Evolutionary conservation across 176 grass and related monocot genomes (phyloP).

Genomic region (Paspalum vaginatum): DNA sequence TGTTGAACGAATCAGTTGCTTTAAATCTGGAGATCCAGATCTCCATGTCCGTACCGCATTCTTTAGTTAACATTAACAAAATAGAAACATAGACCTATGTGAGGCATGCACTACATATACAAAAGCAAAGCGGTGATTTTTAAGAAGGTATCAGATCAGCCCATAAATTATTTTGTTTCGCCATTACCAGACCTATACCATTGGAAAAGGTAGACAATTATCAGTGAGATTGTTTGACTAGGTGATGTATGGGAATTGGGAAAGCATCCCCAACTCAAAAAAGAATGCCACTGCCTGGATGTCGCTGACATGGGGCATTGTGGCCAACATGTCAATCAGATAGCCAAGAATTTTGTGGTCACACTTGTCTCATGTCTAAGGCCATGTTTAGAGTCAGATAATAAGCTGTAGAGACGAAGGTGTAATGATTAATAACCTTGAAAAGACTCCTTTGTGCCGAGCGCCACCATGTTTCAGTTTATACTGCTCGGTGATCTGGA

Average conservation of each 20-base stretch:
- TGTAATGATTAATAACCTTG: slow-evolving; percentile 59
- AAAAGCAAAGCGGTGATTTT: background rate
- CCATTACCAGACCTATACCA: slow-evolving; percentile 11
- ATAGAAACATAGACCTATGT: background rate
- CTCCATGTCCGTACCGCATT: slow-evolving; percentile 5
- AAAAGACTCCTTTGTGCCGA: slow-evolving; percentile 86
- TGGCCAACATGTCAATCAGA: background rate
- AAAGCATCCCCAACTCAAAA: slow-evolving; percentile 2
- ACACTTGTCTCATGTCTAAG: background rate
- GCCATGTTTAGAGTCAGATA: slow-evolving; percentile 16
- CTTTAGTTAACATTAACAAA: background rate
- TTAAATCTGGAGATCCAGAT: background rate
- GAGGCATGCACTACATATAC: background rate
- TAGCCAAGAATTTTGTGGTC: background rate
- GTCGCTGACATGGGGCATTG: background rate
- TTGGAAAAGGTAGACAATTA: slow-evolving; percentile 13
- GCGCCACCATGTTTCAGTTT: slow-evolving; percentile 87
- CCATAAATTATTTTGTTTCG: slow-evolving; percentile 7
- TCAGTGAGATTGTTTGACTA: slow-evolving; percentile 13
- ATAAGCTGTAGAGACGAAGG: background rate
- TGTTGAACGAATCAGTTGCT: background rate
- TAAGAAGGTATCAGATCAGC: background rate
- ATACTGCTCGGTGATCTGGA: slow-evolving; percentile 89
- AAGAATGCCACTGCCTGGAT: background rate
- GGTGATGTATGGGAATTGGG: background rate